phyloP scores from a whole-genome alignment of 768 basidiomycete species.

The Kondoa subrosea region DNA sequence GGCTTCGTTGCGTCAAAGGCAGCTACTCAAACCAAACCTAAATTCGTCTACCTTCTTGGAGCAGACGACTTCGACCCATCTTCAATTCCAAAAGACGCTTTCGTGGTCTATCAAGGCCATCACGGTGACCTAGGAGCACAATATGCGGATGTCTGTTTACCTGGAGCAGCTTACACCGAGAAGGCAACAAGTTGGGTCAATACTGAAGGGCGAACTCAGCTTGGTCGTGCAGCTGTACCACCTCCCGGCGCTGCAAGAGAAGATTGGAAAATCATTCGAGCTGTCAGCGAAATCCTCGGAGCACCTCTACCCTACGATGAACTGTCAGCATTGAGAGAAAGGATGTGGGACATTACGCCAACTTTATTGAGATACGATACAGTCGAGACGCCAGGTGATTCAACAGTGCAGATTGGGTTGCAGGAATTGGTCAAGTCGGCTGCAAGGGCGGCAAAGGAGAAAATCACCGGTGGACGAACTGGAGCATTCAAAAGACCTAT shows the following conservation, averaged over 20 bases:
- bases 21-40: constrained; percentile 59
- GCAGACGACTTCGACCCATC: constrained; percentile 83
- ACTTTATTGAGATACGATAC: constrained; percentile 69
- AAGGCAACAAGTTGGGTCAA: constrained; percentile 84
- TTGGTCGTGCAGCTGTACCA: constrained; percentile 76
- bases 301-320: constrained; percentile 75
- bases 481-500: constrained; percentile 60
- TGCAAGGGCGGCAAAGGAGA: constrained; percentile 8
- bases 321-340: constrained; percentile 60
- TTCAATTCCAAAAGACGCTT: constrained; percentile 74
- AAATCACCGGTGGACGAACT: constrained; percentile 9
- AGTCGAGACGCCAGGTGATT: constrained; percentile 52
- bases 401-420: constrained; percentile 17
- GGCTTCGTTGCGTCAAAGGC: constrained; percentile 76
- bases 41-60: constrained; percentile 91
- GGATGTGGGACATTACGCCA: constrained; percentile 94
- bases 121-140: constrained; percentile 94
- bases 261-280: constrained; percentile 45
- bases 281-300: constrained; percentile 64
- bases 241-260: constrained; percentile 90
- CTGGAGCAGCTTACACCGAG: constrained; percentile 87
- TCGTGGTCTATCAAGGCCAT: constrained; percentile 97
- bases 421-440: constrained; percentile 19
- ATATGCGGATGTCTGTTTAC: constrained; percentile 89
- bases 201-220: constrained; percentile 81